Evolutionary conservation across 1,284 basidiomycete species (phyloP), one percentile per base, ranked within the genome.

Genomic region (Leucoagaricus sp.): DNA sequence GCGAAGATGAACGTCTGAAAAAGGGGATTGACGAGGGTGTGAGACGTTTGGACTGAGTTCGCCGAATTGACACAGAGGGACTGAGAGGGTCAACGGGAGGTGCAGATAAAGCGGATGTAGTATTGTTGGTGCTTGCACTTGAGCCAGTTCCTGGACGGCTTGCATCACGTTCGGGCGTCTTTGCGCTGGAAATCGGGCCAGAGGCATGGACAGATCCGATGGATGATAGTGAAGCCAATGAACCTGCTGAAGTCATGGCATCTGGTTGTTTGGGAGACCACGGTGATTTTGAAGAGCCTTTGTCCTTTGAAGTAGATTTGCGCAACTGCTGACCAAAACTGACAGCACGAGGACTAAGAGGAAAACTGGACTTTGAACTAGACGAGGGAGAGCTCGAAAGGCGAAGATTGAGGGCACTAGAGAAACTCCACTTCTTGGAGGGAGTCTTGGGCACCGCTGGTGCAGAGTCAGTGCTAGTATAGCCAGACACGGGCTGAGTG

Each of bases 361-460:
- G 79, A 59, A 85, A 80, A 13, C 73, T 70, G 25, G 82, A 74
- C 55, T 73, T 75, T 25, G 55, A 78, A 73, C 71, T 82, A 26
- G 83, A 76, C n/a, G 85, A 84, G 42, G 87, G 82, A 25, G 85
- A 85, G 59, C 80, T 80, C 19, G 85, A 81, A 49, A 93, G 73
- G 68, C 87, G 92, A 64, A 94, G 82, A 64, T 90, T 94, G n/a
- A 97, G 77, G 5, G 92, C 92, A 58, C 85, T 91, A 5, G 93
- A 93, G 73, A 98, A 93, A 65, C 94, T 96, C 95, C 95, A 98
- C 74, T 97, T 98, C 79, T 96, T 96, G 40, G 86, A 92, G 46
- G 90, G 89, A 1, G 89, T 89, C 72, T 88, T 89, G 52, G 79
- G 72, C 46, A 77, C 72, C 2, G 69, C 68, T 21, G 80, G 72